These are phyloP conservation scores for Tetracladium setigerum DNA, from an alignment of 495 filamentous ascomycete species.

Conservation along the genomic window DNA sequence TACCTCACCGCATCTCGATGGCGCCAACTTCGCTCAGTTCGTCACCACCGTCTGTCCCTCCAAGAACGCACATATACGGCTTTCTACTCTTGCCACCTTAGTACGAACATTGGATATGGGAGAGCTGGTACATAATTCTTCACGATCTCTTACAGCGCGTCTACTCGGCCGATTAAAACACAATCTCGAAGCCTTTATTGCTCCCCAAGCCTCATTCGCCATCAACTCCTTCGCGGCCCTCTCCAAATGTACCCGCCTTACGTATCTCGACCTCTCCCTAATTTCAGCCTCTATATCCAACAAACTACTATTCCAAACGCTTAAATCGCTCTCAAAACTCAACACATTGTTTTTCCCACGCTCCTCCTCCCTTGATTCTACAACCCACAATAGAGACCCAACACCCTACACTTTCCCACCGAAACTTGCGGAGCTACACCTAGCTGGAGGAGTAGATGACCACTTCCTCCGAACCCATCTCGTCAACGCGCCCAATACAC, in stretches of 20 bases:
- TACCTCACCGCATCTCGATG: slow-evolving; percentile 37
- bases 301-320: slow-evolving; percentile 42
- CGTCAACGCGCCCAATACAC: not conserved
- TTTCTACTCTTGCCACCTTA: slow-evolving; percentile 43
- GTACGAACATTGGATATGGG: slow-evolving; percentile 52
- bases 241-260: slow-evolving; percentile 50
- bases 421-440: slow-evolving; percentile 30
- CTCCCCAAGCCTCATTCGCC: slow-evolving; percentile 58
- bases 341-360: slow-evolving; percentile 47
- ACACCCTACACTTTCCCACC: slow-evolving; percentile 35
- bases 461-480: slow-evolving; percentile 30
- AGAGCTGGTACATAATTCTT: slow-evolving; percentile 55
- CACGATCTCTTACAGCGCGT: slow-evolving; percentile 56
- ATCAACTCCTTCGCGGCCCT: slow-evolving; percentile 57
- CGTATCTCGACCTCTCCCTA: slow-evolving; percentile 50
- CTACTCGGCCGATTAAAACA: slow-evolving; percentile 52
- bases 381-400: slow-evolving; percentile 7
- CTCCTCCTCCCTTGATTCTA: slow-evolving; percentile 30
- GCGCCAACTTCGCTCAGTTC: slow-evolving; percentile 50
- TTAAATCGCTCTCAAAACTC: slow-evolving; percentile 41
- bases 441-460: slow-evolving; percentile 36
- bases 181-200: slow-evolving; percentile 52
- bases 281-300: slow-evolving; percentile 47
- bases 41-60: slow-evolving; percentile 56
- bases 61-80: slow-evolving; percentile 46